Evolutionary conservation across 345 rosid genomes (phyloP), one percentile per base, ranked within the genome.

Genomic region (Euclidium syriacum): DNA sequence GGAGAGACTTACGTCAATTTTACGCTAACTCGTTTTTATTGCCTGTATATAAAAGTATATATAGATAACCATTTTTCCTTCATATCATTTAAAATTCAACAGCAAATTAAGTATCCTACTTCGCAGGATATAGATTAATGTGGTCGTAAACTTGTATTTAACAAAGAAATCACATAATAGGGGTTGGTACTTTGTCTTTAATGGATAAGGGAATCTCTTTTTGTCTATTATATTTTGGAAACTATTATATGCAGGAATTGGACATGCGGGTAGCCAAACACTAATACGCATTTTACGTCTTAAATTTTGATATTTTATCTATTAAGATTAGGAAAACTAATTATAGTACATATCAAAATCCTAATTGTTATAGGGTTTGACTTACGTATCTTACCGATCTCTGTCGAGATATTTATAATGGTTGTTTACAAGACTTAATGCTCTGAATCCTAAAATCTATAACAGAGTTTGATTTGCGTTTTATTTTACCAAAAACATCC

Each of bases 231-330:
- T 51, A 64, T 58, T 62, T n/a, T 40, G 19, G 9, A 22, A 41
- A 12, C 11, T 41, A 64, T 41, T 50, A 17, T 33, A 50, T 30
- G 15, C 33, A 51, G n/a, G 18, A 63, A 56, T 30, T 55, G 47
- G 64, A 49, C 70, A 29, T 63, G 75, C 35, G 38, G 32, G 40
- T 57, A 48, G 70, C 27, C 47, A 48, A 47, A 40, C 15, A 58
- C n/a, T 23, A 33, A 62, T 15, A 62, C 34, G 43, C 46, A 62
- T 14, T 51, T 52, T 61, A 39, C 49, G 49, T 69, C 33, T 34
- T 29, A 5, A 39, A 10, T 38, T 44, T 33, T 70, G 23, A 22
- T 29, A 44, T 62, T 44, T 24, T 42, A 43, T 34, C 23, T 19
- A 34, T 20, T 30, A 33, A 10, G 60, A 52, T 59, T 19, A 44